These are phyloP conservation scores for Fusarium heterosporum DNA, from an alignment of 2,329 filamentous ascomycete genomes.

Conservation along the genomic window DNA sequence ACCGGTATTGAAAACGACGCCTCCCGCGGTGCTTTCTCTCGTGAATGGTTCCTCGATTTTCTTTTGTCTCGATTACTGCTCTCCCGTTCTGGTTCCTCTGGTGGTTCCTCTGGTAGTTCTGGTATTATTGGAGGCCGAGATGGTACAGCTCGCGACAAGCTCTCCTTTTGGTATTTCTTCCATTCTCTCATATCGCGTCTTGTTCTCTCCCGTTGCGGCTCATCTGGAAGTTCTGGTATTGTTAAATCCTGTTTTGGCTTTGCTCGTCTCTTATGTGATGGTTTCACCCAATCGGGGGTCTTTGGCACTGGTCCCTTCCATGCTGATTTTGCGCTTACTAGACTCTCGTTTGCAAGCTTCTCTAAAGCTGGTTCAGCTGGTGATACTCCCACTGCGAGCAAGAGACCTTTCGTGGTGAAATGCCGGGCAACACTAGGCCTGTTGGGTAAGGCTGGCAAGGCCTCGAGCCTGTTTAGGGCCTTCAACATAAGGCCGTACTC, in stretches of 20 bases:
- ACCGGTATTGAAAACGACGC: no score
- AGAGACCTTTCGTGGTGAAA: background rate
- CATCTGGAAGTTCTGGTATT: background rate
- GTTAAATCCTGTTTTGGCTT: background rate
- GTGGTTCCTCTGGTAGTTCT: background rate
- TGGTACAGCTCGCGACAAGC: background rate
- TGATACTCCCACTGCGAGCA: background rate
- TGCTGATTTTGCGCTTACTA: background rate
- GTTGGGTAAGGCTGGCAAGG: background rate
- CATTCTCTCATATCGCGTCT: no score
- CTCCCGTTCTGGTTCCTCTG: background rate
- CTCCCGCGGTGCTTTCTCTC: background rate
- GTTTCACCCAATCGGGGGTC: background rate
- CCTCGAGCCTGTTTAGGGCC: conserved; percentile 3
- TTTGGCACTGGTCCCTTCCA: no score
- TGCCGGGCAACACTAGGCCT: background rate
- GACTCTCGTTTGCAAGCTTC: background rate
- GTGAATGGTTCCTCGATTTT: background rate
- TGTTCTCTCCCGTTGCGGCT: no score
- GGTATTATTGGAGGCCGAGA: background rate
- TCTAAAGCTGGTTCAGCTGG: background rate
- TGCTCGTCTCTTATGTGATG: background rate
- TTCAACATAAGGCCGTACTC: conserved; percentile 6
- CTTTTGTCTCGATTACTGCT: background rate
- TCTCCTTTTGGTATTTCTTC: no score